These are phyloP conservation scores for Trichocomaceae sp. DNA, from an alignment of 2,329 filamentous ascomycete species.

Conservation along the genomic window DNA sequence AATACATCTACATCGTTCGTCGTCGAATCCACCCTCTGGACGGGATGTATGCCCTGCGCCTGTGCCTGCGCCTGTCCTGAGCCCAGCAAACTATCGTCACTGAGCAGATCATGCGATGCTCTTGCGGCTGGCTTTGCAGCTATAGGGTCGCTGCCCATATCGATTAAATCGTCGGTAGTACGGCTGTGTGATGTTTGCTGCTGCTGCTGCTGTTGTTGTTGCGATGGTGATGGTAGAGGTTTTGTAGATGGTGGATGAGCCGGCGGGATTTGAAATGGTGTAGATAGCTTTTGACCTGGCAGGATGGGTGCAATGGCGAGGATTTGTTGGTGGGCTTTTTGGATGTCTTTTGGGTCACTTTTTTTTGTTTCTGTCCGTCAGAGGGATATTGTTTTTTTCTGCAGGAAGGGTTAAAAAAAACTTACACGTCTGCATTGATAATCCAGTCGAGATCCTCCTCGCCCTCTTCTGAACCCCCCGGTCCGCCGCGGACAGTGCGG, in stretches of 20 bases:
- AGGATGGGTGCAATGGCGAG: slow-evolving; percentile 79
- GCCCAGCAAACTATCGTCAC: slow-evolving; percentile 9
- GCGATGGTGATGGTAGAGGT: slow-evolving; percentile 9
- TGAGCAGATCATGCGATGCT: slow-evolving; percentile 16
- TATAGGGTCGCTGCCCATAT: slow-evolving; percentile 15
- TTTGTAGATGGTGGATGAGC: slow-evolving; percentile 11
- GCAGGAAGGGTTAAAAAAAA: background rate
- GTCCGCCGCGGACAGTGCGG: slow-evolving; percentile 63
- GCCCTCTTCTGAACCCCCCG: slow-evolving; percentile 66
- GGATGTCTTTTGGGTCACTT: slow-evolving; percentile 58
- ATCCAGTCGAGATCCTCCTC: slow-evolving; percentile 94
- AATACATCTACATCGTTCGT: slow-evolving; percentile 38
- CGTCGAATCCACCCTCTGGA: slow-evolving; percentile 34
- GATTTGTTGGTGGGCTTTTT: slow-evolving; percentile 73
- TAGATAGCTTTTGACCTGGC: slow-evolving; percentile 60
- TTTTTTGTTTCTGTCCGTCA: too few relatives aligned
- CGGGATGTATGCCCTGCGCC: slow-evolving; percentile 13
- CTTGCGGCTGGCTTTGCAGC: slow-evolving; percentile 2
- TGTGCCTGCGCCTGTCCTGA: background rate
- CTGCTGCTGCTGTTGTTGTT: slow-evolving; percentile 1
- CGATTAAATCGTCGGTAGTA: slow-evolving; percentile 24
- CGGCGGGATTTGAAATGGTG: slow-evolving; percentile 51
- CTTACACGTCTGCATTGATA: slow-evolving; percentile 77
- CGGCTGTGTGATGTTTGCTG: too few relatives aligned
- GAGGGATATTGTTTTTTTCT: too few relatives aligned